Evolutionary conservation across 495 filamentous ascomycete species (phyloP), one percentile per base, ranked within the genome.

Genomic region (Penicillium riverlandense): DNA sequence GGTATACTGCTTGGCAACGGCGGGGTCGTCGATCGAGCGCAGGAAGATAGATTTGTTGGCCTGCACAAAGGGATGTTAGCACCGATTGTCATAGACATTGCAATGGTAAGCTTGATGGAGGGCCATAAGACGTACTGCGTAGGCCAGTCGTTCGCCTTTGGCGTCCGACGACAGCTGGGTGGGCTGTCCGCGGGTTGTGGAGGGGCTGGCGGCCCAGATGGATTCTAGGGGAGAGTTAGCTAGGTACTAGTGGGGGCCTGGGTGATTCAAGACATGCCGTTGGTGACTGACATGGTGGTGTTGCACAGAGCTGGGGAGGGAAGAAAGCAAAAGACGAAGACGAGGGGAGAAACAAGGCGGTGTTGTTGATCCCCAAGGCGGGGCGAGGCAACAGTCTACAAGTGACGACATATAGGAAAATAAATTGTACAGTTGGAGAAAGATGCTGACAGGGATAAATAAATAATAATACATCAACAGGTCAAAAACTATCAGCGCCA

Each of bases 1-100:
- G 15, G 84, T 91, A 68, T 98, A 97, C 65, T 97, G 90, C 49
- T 82, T 85, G 62, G 80, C 78, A 36, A 79, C 55, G 40, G 86
- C 75, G 38, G 94, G 91, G 63, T 95, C 70, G 63, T 96, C 90
- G 70, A 98, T 91, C 32, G 78, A 86, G 43, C 92, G 88, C 13
- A 97, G 66, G 69, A 95, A 97, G 60, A 96, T 83, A 34, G 91
- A 96, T 76, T 97, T 97, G 53, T 88, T 89, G 30, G 88, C 90
- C 90, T 96, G 43, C 15, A n/a, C 31, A 36, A 13, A 38, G n/a
- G 22, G 22, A 22, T 22, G 22, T 22, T 22, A 22, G 22, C 22
- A 22, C 29, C 29, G 22, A 43, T 11, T 39, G 49, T 62, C 29
- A 59, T 49, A 13, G 37, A 37, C 5, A 34, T 38, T 32, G 22